Percentiles rank a stretch among this genome's conserved stretches.
Conservation (phyloP, 2,329 filamentous ascomycete species). For the Diaporthe vexans region DNA sequence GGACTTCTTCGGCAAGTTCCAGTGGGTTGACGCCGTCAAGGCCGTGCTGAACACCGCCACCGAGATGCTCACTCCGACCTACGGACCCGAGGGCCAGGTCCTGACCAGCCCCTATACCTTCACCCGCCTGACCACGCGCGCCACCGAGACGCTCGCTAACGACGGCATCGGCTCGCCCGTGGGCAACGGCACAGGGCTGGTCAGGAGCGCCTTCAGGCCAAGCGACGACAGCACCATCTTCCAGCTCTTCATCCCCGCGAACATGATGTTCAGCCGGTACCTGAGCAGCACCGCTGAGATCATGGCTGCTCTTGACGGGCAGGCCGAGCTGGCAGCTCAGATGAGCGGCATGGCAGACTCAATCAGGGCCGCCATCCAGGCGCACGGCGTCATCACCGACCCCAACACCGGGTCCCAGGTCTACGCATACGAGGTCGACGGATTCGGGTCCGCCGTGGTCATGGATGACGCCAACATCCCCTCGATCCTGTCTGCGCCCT, state of each 20-base stretch:
- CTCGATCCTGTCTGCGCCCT: conserved; percentile 70
- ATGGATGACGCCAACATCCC: conserved; percentile 81
- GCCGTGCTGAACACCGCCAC: conserved; percentile 78
- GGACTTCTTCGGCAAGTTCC: conserved; percentile 78
- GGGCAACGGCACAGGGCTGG: conserved; percentile 81
- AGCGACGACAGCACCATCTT: conserved; percentile 90
- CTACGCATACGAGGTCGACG: conserved; percentile 81
- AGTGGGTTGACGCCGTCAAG: conserved; percentile 81
- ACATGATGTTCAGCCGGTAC: conserved; percentile 84
- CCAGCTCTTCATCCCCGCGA: conserved; percentile 90
- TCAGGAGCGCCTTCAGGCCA: conserved; percentile 90
- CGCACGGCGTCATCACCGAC: conserved; percentile 63
- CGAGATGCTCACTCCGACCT: conserved; percentile 81
- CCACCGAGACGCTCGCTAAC: conserved; percentile 58
- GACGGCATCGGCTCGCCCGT: conserved; percentile 85
- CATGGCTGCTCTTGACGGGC: conserved; percentile 57
- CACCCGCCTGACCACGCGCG: conserved; percentile 53
- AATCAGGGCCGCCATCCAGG: conserved; percentile 50
- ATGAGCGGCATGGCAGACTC: conserved; percentile 72
- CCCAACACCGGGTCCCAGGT: conserved; percentile 49
- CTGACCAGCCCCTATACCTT: conserved; percentile 79
- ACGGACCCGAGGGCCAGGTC: conserved; percentile 71
- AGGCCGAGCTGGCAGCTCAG: conserved; percentile 64
- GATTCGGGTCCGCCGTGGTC: conserved; percentile 71
- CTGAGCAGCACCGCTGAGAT: conserved; percentile 65